Evolutionary conservation across 495 filamentous ascomycete genomes (phyloP).

Genomic region (Neurospora sp.): DNA sequence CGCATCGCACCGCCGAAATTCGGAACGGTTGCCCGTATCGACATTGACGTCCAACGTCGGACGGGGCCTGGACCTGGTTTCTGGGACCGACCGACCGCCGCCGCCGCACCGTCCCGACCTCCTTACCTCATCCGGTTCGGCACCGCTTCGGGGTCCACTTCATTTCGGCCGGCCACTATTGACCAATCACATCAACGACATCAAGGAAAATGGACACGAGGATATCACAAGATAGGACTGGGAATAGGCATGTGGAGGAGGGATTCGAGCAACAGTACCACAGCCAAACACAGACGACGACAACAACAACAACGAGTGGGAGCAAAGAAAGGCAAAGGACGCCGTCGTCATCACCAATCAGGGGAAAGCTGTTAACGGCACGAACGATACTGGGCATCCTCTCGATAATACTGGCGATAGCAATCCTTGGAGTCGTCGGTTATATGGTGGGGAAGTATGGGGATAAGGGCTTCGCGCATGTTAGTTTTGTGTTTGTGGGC

Average conservation of each 20-base stretch:
- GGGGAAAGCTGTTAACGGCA: slow-evolving; percentile 3
- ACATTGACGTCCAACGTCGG: neutral
- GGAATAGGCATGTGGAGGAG: neutral
- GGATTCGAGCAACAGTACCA: neutral
- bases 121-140: neutral
- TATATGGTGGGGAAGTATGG: slow-evolving; percentile 12
- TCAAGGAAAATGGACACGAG: neutral
- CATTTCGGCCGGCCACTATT: neutral
- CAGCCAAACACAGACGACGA: neutral
- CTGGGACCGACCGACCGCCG: neutral
- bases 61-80: neutral
- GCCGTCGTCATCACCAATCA: neutral
- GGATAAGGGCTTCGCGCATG: slow-evolving; percentile 10
- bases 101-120: neutral
- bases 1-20: neutral
- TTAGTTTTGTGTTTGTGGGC: slow-evolving; percentile 12
- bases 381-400: slow-evolving; percentile 4
- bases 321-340: neutral
- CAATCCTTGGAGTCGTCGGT: slow-evolving; percentile 9
- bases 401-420: slow-evolving; percentile 8
- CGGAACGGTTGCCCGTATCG: neutral
- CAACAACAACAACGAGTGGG: neutral
- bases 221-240: neutral
- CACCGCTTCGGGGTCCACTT: neutral
- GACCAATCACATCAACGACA: neutral